Evolutionary conservation across 441 rosid species (phyloP).

Genomic region (Erysimum pusillum): DNA sequence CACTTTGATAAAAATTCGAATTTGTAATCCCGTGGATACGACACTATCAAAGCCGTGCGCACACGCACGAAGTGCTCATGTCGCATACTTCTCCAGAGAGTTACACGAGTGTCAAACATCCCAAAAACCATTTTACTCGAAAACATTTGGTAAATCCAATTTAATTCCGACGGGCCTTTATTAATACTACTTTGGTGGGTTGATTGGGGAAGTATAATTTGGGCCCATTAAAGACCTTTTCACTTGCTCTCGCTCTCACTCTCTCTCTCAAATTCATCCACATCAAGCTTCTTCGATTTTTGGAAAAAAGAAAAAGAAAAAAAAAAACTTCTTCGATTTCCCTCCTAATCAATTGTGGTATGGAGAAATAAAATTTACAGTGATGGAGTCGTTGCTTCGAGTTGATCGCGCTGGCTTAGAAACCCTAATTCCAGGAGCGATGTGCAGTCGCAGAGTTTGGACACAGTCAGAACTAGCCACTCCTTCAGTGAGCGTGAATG

Average conservation of each 20-base stretch:
- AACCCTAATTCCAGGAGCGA: constrained; percentile 25
- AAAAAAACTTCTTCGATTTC: constrained; percentile 10
- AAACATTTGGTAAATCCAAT: too few species aligned
- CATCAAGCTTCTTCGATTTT: neutral
- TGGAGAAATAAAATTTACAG: neutral
- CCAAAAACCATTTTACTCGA: too few species aligned
- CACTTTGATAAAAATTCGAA: too few species aligned
- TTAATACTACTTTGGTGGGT: constrained; percentile 1
- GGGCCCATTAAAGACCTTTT: constrained; percentile 1
- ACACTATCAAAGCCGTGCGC: too few species aligned
- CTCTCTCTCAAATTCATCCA: neutral
- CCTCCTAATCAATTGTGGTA: constrained; percentile 18
- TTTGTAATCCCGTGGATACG: too few species aligned
- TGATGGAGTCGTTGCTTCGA: constrained; percentile 37
- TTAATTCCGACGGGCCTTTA: neutral
- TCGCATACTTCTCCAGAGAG: too few species aligned
- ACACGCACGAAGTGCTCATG: too few species aligned
- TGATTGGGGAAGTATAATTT: neutral
- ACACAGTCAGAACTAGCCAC: constrained; percentile 11
- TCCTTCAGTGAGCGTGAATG: constrained; percentile 63
- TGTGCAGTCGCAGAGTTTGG: constrained; percentile 43
- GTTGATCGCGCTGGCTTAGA: constrained; percentile 29
- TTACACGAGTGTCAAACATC: too few species aligned
- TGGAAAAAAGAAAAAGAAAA: too few species aligned
- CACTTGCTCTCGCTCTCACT: neutral